Conservation (phyloP, 768 basidiomycete genomes). For the Asterophora parasitica region DNA sequence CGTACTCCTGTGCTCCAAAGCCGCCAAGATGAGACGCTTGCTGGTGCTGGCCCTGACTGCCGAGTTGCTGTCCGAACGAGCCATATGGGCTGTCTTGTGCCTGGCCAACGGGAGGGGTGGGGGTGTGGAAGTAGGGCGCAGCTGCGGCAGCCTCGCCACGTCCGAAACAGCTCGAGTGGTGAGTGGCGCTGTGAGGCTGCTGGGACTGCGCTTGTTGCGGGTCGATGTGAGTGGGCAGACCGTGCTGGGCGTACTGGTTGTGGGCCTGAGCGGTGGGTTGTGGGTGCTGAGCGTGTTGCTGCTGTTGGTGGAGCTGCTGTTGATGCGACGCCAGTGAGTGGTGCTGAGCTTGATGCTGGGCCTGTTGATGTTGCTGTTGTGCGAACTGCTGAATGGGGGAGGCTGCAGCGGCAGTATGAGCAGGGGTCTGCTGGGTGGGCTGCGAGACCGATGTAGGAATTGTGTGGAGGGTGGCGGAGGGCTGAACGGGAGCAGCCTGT, state of each 20-base stretch:
- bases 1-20: conserved; percentile 64
- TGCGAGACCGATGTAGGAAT: conserved; percentile 22
- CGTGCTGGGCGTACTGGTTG: conserved; percentile 61
- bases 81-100: conserved; percentile 60
- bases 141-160: conserved; percentile 47
- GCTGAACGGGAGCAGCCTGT: conserved; percentile 26
- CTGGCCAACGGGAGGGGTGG: conserved; percentile 68
- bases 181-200: conserved; percentile 40
- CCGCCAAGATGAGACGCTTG: conserved; percentile 50
- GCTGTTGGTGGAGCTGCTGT: conserved; percentile 32
- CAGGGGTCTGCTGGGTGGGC: conserved; percentile 33
- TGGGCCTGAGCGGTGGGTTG: conserved; percentile 42
- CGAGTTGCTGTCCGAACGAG: conserved; percentile 56
- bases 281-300: conserved; percentile 37
- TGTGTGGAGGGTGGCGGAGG: conserved; percentile 19
- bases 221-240: conserved; percentile 62
- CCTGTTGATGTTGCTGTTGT: conserved; percentile 35
- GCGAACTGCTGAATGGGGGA: conserved; percentile 39
- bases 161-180: conserved; percentile 63
- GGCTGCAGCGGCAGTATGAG: conserved; percentile 25
- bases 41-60: conserved; percentile 52
- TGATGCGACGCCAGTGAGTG: conserved; percentile 24
- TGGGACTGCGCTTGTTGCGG: conserved; percentile 41
- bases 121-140: conserved; percentile 69
- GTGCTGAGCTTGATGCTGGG: conserved; percentile 29